These are phyloP conservation scores for Diplocarpon mali DNA, from an alignment of 2,329 filamentous ascomycete genomes.

Conservation along the genomic window DNA sequence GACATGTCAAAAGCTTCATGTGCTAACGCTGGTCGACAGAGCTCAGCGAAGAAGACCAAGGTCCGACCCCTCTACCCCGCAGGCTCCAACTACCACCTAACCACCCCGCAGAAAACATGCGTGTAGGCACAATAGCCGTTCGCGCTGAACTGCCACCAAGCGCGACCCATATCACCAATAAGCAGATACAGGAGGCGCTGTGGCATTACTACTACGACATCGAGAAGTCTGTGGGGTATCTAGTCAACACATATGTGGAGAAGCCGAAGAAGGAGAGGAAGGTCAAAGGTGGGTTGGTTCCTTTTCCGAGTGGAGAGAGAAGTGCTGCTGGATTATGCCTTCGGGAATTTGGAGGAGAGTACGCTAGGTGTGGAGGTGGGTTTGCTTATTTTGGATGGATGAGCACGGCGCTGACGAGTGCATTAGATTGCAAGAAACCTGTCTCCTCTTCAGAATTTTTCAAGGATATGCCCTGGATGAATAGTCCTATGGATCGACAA, in stretches of 20 bases:
- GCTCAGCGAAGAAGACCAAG: conserved; percentile 28
- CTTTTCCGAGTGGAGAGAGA: conserved; percentile 3
- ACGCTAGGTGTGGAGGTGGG: conserved; percentile 18
- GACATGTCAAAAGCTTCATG: background rate
- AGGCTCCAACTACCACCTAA: too few species aligned
- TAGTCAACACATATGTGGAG: conserved; percentile 45
- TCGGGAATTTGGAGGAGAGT: background rate
- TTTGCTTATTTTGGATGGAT: conserved; percentile 12
- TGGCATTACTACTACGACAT: conserved; percentile 97
- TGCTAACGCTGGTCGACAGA: conserved; percentile 16
- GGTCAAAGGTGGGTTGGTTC: conserved; percentile 25
- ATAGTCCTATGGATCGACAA: conserved; percentile 54
- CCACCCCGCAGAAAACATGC: conserved; percentile 40
- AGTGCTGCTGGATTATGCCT: background rate
- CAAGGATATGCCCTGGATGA: conserved; percentile 74
- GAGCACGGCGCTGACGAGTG: background rate
- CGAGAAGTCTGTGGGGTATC: conserved; percentile 70
- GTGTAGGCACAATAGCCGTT: conserved; percentile 55
- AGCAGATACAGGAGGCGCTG: conserved; percentile 76
- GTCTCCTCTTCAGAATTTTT: conserved; percentile 55
- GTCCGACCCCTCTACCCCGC: conserved; percentile 11
- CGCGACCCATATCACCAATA: conserved; percentile 41
- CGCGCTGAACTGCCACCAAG: conserved; percentile 51
- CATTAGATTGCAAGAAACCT: conserved; percentile 17
- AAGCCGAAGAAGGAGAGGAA: conserved; percentile 30